Conservation (phyloP, 208 protist genomes). For the Porcisia deanei region DNA sequence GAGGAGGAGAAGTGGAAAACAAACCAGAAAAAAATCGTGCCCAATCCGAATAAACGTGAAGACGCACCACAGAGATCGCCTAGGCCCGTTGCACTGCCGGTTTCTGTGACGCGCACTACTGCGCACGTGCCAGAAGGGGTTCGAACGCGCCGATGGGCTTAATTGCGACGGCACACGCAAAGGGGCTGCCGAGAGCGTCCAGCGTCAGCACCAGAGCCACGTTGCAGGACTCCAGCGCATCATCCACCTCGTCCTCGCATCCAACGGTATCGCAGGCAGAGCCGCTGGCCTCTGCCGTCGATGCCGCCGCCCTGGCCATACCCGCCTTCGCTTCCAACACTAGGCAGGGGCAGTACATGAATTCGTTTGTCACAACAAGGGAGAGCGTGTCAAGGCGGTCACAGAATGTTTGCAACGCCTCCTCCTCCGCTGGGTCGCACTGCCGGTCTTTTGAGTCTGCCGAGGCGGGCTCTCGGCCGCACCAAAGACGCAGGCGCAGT, state of each 20-base stretch:
- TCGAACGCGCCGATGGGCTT: constrained; percentile 73
- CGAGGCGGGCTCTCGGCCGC: background rate
- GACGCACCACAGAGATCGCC: background rate
- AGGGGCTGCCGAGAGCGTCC: constrained; percentile 74
- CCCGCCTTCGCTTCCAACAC: constrained; percentile 22
- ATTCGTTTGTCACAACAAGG: constrained; percentile 87
- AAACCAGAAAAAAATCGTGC: constrained; percentile 9
- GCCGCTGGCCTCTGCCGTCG: background rate
- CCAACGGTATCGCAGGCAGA: background rate
- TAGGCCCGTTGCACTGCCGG: background rate
- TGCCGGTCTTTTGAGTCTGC: background rate
- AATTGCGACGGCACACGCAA: constrained; percentile 66
- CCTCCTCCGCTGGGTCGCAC: background rate
- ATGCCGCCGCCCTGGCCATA: background rate
- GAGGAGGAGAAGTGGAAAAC: background rate
- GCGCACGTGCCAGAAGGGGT: constrained; percentile 69
- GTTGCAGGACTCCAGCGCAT: constrained; percentile 57
- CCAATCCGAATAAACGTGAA: too few species aligned
- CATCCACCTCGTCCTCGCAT: constrained; percentile 13
- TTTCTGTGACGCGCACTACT: constrained; percentile 21
- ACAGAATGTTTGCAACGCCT: constrained; percentile 33
- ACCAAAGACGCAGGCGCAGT: constrained; percentile 21
- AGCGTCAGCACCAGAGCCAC: constrained; percentile 67
- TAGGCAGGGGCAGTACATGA: constrained; percentile 87
- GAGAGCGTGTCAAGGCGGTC: constrained; percentile 43